phyloP scores from a whole-genome alignment of 768 basidiomycete species.

The Suillus subalutaceus region DNA sequence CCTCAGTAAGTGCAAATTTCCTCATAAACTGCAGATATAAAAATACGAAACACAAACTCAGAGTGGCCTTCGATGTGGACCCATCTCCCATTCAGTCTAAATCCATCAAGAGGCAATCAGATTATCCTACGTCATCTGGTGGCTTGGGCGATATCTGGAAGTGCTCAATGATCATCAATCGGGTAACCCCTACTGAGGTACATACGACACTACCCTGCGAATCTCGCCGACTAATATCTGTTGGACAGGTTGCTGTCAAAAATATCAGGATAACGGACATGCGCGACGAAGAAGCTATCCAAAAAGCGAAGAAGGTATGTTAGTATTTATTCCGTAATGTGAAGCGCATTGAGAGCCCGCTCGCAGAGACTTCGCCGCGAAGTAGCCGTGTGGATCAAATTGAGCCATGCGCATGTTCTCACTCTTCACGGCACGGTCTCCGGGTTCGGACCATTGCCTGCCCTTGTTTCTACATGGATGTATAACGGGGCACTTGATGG shows the following conservation, averaged over 20 bases:
- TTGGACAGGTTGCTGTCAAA: slow-evolving; percentile 5
- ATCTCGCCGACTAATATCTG: background rate
- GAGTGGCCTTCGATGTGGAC: background rate
- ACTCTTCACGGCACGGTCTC: slow-evolving; percentile 4
- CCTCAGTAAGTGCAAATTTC: background rate
- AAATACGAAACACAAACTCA: too few species aligned
- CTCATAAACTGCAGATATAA: background rate
- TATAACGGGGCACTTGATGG: background rate
- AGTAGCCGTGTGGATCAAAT: background rate
- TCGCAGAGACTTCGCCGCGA: slow-evolving; percentile 2
- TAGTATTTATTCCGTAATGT: background rate
- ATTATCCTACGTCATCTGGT: background rate
- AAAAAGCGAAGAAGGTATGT: background rate
- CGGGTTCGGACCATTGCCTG: background rate
- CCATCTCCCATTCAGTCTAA: background rate
- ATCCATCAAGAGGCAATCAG: background rate
- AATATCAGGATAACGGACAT: background rate
- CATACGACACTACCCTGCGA: background rate
- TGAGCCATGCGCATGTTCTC: background rate
- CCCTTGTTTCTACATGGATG: slow-evolving; percentile 4
- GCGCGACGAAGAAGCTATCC: background rate
- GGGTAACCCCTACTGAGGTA: background rate
- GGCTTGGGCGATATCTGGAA: slow-evolving; percentile 1
- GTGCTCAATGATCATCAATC: background rate
- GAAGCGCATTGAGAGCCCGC: background rate